Base-by-base conservation (phyloP, 352 stramenopile species). In the Phytophthora citrophthora region DNA sequence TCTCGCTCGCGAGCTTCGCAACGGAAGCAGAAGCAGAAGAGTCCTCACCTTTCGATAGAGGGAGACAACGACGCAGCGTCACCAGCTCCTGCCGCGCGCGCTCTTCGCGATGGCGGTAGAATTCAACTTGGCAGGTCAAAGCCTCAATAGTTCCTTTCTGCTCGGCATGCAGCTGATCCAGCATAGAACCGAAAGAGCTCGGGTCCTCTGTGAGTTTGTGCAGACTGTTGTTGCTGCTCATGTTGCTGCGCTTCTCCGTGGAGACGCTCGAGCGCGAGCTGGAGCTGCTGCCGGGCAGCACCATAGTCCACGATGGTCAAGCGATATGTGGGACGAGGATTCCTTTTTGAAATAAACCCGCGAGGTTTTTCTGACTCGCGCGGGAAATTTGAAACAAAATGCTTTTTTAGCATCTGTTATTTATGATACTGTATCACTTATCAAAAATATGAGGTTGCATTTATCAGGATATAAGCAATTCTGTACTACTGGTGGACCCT, bases 71-170 rank as follows among this genome's bases (percentile, higher is more conserved):
- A 2, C 77, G 74, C 54, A 93, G 64, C 43, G 84, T 83, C 13
- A 79, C 72, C 26, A 90, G 50, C 67, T 93, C 84, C 61, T 90
- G 79, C 24, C 76, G 83, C 38, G 77, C 77, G 5, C 84, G 84
- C 62, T 90, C 80, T 46, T 93, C 84, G 16, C 81, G 79, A 45
- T 91, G 79, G 20, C 84, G 81, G 51, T 91, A 93, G 68, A 93
- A 91, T 63, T 91, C 78, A 11, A 93, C 81, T 57, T 93, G 84
- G 54, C 77, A 86, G 10, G 76, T 82, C 31, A 93, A 53, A 50
- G 84, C 84, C 70, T 93, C 84, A 70, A 93, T 93, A n/a, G 84
- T 93, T 49, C 78, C 84, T 58, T 89, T 90, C 61, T 93, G 84
- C 52, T 93, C 84, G 46, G 84, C 79, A 59, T 93, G 84, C 40